Conservation (phyloP, 441 rosid genomes). For the Gossypium schwendimanii region DNA sequence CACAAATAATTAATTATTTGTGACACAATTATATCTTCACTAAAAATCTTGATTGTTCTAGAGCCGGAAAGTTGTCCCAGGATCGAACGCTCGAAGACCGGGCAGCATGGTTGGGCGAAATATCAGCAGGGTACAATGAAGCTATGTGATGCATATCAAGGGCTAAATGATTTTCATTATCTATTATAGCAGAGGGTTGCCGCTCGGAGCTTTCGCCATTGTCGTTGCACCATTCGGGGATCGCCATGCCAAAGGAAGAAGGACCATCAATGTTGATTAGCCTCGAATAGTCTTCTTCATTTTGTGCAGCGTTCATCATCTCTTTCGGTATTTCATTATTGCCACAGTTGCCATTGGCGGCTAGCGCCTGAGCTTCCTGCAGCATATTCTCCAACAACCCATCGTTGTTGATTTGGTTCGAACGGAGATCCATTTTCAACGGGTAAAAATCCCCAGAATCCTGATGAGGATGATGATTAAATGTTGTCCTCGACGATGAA, state of each 20-base stretch:
- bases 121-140: constrained; percentile 39
- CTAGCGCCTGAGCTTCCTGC: constrained; percentile 39
- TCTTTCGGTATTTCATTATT: constrained; percentile 25
- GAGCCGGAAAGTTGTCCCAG: not conserved
- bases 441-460: constrained; percentile 25
- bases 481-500: constrained; percentile 15
- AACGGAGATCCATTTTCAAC: constrained; percentile 58
- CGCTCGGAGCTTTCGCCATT: constrained; percentile 45
- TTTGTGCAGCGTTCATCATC: constrained; percentile 25
- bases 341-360: not conserved
- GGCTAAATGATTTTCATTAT: constrained; percentile 19
- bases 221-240: constrained; percentile 38
- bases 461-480: constrained; percentile 19
- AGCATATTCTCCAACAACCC: constrained; percentile 59
- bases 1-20: too few relatives aligned
- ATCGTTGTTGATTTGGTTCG: constrained; percentile 47
- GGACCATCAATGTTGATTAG: constrained; percentile 13
- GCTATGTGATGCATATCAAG: constrained; percentile 59
- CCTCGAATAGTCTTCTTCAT: constrained; percentile 44
- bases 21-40: too few relatives aligned
- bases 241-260: not conserved
- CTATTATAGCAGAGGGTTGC: constrained; percentile 46
- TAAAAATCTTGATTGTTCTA: too few relatives aligned
- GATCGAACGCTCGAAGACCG: not conserved
- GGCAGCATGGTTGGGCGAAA: constrained; percentile 22